A percentile compares a stretch with the other conserved stretches of the same genome.
Conservation (phyloP, 768 basidiomycete genomes). For the Hortiboletus campestris region DNA sequence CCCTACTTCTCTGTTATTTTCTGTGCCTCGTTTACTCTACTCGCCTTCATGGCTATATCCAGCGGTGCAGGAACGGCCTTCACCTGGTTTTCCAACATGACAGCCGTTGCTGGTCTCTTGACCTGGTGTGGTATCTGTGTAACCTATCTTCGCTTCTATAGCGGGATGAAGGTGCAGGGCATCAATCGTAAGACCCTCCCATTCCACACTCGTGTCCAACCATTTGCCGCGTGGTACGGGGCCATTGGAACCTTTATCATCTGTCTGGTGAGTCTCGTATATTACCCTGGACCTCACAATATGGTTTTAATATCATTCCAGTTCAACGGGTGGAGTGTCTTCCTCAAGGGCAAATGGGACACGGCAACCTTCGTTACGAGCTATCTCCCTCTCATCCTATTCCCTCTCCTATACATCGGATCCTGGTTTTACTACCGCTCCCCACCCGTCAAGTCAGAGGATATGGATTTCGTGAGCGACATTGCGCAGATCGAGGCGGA, state of each 20-base stretch:
- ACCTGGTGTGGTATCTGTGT: slow-evolving; percentile 80
- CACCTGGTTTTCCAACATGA: slow-evolving; percentile 77
- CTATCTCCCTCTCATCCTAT: slow-evolving; percentile 69
- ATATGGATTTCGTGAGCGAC: slow-evolving; percentile 85
- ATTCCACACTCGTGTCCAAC: slow-evolving; percentile 64
- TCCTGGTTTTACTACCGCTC: slow-evolving; percentile 46
- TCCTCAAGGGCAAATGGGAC: slow-evolving; percentile 52
- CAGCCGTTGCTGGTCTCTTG: slow-evolving; percentile 63
- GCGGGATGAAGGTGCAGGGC: slow-evolving; percentile 80
- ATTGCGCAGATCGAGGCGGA: slow-evolving; percentile 70
- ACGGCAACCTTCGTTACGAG: slow-evolving; percentile 76
- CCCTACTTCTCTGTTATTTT: slow-evolving; percentile 73
- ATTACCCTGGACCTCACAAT: background rate
- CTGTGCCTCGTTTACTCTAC: slow-evolving; percentile 60
- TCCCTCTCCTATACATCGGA: slow-evolving; percentile 71
- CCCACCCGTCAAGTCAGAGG: slow-evolving; percentile 36
- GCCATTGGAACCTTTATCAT: slow-evolving; percentile 40
- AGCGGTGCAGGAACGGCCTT: slow-evolving; percentile 72
- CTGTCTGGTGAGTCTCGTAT: slow-evolving; percentile 52
- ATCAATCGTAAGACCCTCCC: slow-evolving; percentile 71
- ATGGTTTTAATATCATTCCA: slow-evolving; percentile 34
- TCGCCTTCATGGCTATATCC: slow-evolving; percentile 82
- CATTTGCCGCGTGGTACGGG: slow-evolving; percentile 66
- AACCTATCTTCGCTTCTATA: slow-evolving; percentile 80
- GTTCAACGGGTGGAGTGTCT: slow-evolving; percentile 52